Conservation (phyloP, 352 stramenopile genomes). For the Phytophthora syringae region DNA sequence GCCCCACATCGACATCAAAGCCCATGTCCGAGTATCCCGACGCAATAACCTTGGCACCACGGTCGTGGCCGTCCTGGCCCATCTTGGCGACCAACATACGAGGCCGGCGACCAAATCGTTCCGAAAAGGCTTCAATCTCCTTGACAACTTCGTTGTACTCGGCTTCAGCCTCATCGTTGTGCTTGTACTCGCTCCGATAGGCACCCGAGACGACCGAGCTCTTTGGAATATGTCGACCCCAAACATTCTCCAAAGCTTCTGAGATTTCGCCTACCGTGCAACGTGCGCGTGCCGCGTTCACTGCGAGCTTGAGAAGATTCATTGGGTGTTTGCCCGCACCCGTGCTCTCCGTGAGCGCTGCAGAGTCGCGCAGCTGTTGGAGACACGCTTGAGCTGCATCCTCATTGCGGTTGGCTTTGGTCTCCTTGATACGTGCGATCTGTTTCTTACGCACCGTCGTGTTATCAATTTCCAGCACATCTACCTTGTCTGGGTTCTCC, state of each 20-base stretch:
- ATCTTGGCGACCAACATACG: slow-evolving; percentile 97
- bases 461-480: slow-evolving; percentile 96
- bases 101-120: slow-evolving; percentile 92
- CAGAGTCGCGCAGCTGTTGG: slow-evolving; percentile 50
- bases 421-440: slow-evolving; percentile 82
- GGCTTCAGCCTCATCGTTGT: slow-evolving; percentile 65
- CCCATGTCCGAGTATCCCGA: slow-evolving; percentile 96
- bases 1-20: slow-evolving; percentile 98
- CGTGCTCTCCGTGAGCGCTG: slow-evolving; percentile 70
- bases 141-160: slow-evolving; percentile 92
- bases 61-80: slow-evolving; percentile 97
- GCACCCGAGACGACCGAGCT: slow-evolving; percentile 66
- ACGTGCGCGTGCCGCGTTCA: slow-evolving; percentile 90
- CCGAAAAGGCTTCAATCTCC: slow-evolving; percentile 93
- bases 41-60: slow-evolving; percentile 97
- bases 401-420: slow-evolving; percentile 90
- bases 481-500: slow-evolving; percentile 85
- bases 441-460: slow-evolving; percentile 91
- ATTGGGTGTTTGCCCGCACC: slow-evolving; percentile 86
- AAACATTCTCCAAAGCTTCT: slow-evolving; percentile 92
- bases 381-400: slow-evolving; percentile 68
- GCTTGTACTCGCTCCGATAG: slow-evolving; percentile 61
- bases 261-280: slow-evolving; percentile 97
- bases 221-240: slow-evolving; percentile 94
- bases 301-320: slow-evolving; percentile 95